Base-by-base conservation (phyloP, 345 rosid species). In the Rhizophora mangle region DNA sequence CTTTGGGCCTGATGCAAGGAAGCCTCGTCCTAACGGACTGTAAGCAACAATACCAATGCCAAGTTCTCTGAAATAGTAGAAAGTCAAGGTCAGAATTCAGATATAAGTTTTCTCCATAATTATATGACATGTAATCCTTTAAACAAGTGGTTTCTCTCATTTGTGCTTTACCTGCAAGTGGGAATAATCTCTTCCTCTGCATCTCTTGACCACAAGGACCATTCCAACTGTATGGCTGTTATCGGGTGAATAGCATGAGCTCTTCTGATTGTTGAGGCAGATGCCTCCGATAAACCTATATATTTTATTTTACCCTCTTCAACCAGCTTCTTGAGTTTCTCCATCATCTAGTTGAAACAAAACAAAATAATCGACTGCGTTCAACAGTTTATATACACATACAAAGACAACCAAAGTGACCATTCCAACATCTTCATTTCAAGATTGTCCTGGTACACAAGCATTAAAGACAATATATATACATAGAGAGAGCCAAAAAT, bases 131-230 rank as follows among this genome's bases (percentile, higher is more conserved):
- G 18, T 43, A 13, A 4, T 13, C 19, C 18, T 43, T 43, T 1
- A 72, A 68, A 4, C 30, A 49, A 6, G 63, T 62, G 2, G 22
- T 43, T 32, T 34, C 47, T 57, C 21, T 22, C 37, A 31, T 20
- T 36, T 0, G 18, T 24, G 31, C 13, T 24, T 36, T 10, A 61
- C 81, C 76, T 72, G 74, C 80, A 75, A 29, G 77, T 78, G 0
- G 86, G 86, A 69, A 87, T 69, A 59, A 89, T 87, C 37, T 85
- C 92, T 70, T 81, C 83, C 80, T 92, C 93, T 32, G 83, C 92
- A 71, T 89, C 97, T 77, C 97, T 82, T 0, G 88, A 62, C 96
- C 93, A 89, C 55, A 92, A 74, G 1, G 96, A 89, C 97, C 96
- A 89, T 65, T 89, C 97, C 39, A 88, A 72, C 56, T 89, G 92